Evolutionary conservation across 164 flowering plant species (phyloP), one percentile per base, ranked within the genome.

Genomic region (Umbilicus rupestris): DNA sequence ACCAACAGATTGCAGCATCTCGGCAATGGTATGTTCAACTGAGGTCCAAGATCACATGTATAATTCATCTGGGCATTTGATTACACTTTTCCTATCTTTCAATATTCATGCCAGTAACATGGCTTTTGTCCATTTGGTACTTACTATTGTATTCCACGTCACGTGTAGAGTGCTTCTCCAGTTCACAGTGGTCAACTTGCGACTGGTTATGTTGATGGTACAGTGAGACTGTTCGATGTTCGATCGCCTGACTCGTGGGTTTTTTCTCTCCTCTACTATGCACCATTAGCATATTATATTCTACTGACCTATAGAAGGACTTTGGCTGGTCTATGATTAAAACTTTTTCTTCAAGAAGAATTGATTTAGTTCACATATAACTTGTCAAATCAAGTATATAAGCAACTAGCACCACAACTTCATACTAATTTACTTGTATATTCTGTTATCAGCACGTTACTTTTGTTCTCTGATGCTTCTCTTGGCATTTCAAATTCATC

Each of bases 151-250:
- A 70, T 62, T 60, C 62, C 63, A 66, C n/a, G 14, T 55, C 33
- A 24, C 58, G 22, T 74, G 74, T 50, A 94, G 99, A 77, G 96
- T 78, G 95, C 96, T 77, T 94, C 99, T 75, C 96, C 89, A 81
- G 91, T 91, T 72, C 91, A 91, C 72, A 86, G 90, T n/a, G 86
- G 93, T 71, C 96, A 86, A 74, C 71, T 89, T 70, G 93, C 84
- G 17, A 92, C 96, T 75, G 99, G 99, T 68, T 94, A 77, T 78
- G 85, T 72, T 3, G 99, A 94, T 81, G 99, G 97, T 63, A 83
- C 83, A 68, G 92, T 94, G 69, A 85, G 85, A 71, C 71, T 94
- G 24, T 94, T 79, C 77, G 99, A 94, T 72, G 78, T 88, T 62
- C 87, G 99, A 28, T 79, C 88, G 26, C 93, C 96, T 68, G 97